Conservation (phyloP, 805 yeast species). For the Starmerella sp. region DNA sequence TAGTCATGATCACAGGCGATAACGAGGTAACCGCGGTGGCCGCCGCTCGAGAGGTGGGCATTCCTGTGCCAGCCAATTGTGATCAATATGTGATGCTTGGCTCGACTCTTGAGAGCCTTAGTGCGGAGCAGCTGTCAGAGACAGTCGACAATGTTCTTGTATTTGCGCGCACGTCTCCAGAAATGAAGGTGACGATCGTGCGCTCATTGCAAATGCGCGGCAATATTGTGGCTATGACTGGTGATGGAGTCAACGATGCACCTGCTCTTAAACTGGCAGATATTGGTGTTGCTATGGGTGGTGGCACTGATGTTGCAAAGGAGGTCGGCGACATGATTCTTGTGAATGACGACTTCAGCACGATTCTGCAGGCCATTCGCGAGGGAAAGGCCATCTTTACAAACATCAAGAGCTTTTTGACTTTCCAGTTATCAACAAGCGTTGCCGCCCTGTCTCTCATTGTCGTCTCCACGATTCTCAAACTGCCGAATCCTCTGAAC, state of each 20-base stretch:
- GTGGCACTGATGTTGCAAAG: conserved; percentile 97
- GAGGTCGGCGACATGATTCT: conserved; percentile 97
- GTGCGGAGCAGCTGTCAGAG: conserved; percentile 58
- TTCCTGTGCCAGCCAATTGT: conserved; percentile 46
- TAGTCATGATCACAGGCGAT: conserved; percentile 92
- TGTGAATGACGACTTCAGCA: conserved; percentile 92
- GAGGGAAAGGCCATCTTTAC: conserved; percentile 97
- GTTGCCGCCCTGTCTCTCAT: conserved; percentile 88
- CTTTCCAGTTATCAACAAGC: conserved; percentile 91
- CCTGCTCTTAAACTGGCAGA: conserved; percentile 96
- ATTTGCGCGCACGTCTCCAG: conserved; percentile 36
- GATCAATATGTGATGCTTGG: conserved; percentile 71
- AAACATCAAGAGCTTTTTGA: conserved; percentile 87
- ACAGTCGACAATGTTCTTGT: conserved; percentile 70
- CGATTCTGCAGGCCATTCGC: conserved; percentile 84
- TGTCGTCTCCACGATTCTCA: conserved; percentile 76
- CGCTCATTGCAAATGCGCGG: conserved; percentile 53
- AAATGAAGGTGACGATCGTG: conserved; percentile 42
- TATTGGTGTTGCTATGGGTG: conserved; percentile 80
- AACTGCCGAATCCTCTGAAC: conserved; percentile 84
- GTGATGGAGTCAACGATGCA: conserved; percentile 97
- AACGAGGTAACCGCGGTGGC: conserved; percentile 42
- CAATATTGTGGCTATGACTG: conserved; percentile 98
- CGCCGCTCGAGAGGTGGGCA: conserved; percentile 50
- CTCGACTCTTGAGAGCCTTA: conserved; percentile 62